Evolutionary conservation across 2,329 filamentous ascomycete genomes (phyloP), one percentile per base, ranked within the genome.

Genomic region (Sclerotinia minor): DNA sequence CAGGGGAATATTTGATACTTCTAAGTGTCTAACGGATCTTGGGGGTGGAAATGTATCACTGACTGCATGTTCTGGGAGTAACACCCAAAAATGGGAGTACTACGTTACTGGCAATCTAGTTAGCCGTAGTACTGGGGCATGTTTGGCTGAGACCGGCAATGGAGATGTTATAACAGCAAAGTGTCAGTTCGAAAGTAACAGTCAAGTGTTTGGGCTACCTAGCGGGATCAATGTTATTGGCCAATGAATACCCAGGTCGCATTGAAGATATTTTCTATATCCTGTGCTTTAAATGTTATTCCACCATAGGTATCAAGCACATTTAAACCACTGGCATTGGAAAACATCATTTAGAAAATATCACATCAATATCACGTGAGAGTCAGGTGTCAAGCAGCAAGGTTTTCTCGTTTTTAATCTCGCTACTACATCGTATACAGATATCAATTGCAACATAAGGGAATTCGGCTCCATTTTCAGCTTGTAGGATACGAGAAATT

Each of bases 181-280:
- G 19, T 82, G 81, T 73, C 76, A 79, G 41, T 77, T 76, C 64
- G 75, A 78, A 68, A 71, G 73, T 35, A 79, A 83, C 69, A 78
- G 74, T 58, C 82, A 84, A 73, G 82, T 83, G 13, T 76, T 83
- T 71, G 81, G 77, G 17, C 73, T 83, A 49, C 82, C 82, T 0
- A 78, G 79, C 70, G 82, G 82, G 76, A 81, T 73, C 76, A 75
- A 67, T 21, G 69, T 73, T 24, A 38, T 72, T 32, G 29, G 64
- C 19, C 32, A 47, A 26, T 66, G 24, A 59, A 45, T 1, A 11
- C 1, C 35, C 21, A 9, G 45, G 45, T 17, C 21, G 3, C 19
- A 35, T 50, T 35, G 26, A 9, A 24, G 5, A 49, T 19, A 5
- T 7, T 11, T n/a, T 60, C 11, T 49, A 32, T 19, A 2, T 6